A percentile compares a stretch with the other conserved stretches of the same genome.
Evolutionary conservation across 495 filamentous ascomycete species (phyloP).

Genomic region (Thermochaetoides thermophila): DNA sequence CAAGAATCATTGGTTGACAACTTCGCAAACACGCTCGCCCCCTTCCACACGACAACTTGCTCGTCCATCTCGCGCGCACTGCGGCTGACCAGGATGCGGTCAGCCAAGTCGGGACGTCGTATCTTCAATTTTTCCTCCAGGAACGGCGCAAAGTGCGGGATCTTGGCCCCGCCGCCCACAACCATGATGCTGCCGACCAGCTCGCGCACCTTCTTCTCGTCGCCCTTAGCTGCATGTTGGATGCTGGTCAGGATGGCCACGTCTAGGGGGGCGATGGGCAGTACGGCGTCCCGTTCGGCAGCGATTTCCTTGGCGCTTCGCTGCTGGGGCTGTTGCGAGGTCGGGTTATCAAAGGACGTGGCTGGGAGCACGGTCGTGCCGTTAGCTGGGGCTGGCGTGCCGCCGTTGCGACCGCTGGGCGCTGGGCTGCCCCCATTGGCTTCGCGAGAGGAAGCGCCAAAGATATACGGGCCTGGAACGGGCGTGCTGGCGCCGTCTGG

Average conservation of each 20-base stretch:
- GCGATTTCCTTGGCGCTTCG: slow-evolving; percentile 37
- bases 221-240: slow-evolving; percentile 67
- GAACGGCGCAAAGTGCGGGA: slow-evolving; percentile 55
- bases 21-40: slow-evolving; percentile 93
- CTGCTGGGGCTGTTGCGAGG: slow-evolving; percentile 23
- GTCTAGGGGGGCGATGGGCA: slow-evolving; percentile 74
- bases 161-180: slow-evolving; percentile 76
- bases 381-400: slow-evolving; percentile 29
- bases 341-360: slow-evolving; percentile 10
- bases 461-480: slow-evolving; percentile 41
- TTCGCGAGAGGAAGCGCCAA: slow-evolving; percentile 29
- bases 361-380: slow-evolving; percentile 6
- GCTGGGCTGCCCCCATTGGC: slow-evolving; percentile 30
- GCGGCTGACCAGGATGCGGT: slow-evolving; percentile 75
- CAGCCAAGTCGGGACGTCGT: slow-evolving; percentile 52
- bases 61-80: slow-evolving; percentile 87
- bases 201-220: slow-evolving; percentile 86
- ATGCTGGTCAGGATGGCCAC: slow-evolving; percentile 78
- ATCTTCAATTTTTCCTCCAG: slow-evolving; percentile 67
- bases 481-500: slow-evolving; percentile 63
- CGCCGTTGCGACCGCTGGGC: slow-evolving; percentile 31
- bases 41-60: slow-evolving; percentile 94
- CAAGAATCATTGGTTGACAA: slow-evolving; percentile 83
- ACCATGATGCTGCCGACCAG: slow-evolving; percentile 93
- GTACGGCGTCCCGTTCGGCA: slow-evolving; percentile 60